Evolutionary conservation across 2,329 filamentous ascomycete genomes (phyloP), one percentile per base, ranked within the genome.

Genomic region (Sporothrix sp.): DNA sequence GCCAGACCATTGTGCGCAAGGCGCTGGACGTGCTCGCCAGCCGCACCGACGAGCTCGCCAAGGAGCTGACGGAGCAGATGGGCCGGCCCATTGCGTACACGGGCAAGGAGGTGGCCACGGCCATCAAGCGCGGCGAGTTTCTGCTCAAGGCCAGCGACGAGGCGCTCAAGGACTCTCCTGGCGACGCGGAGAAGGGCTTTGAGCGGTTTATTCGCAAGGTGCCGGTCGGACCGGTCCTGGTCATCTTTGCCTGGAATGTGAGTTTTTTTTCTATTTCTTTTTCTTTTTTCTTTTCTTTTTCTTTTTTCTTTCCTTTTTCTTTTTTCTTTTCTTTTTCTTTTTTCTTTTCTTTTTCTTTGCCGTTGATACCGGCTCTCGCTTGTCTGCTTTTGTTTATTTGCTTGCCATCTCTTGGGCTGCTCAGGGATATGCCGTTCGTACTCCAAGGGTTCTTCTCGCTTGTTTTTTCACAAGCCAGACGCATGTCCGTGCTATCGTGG

Each of bases 201-300:
- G 89, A 84, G 70, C 78, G 91, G 58, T 96, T 87, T 63, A 88
- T 97, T 63, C 82, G 83, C 65, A 95, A 94, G 68, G 79, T 87
- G 8, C 87, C 91, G 1, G 79, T 96, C 48, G 91, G 91, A 1
- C 88, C 89, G 10, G 85, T 93, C 14, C 75, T 97, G 53, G 77
- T 96, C 57, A 80, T 97, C 54, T 96, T 96, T 68, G 85, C 91
- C 1, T 97, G 91, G 91, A 97, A 97, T 70, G 89, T 93, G 69
- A 70, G 87, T 67, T 48, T 27, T n/a, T 3, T 16, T 10, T n/a
- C 36, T 13, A 21, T 28, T 40, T 13, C n/a, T 28, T 14, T 48
- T 45, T 36, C 46, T 33, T 9, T 46, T n/a, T 25, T 40, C 43
- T 9, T 10, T 37, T 13, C 48, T 42, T 37, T 2, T n/a, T 9